These are phyloP conservation scores for Perkinsus olseni DNA, from an alignment of 169 alveolate species.

Conservation along the genomic window DNA sequence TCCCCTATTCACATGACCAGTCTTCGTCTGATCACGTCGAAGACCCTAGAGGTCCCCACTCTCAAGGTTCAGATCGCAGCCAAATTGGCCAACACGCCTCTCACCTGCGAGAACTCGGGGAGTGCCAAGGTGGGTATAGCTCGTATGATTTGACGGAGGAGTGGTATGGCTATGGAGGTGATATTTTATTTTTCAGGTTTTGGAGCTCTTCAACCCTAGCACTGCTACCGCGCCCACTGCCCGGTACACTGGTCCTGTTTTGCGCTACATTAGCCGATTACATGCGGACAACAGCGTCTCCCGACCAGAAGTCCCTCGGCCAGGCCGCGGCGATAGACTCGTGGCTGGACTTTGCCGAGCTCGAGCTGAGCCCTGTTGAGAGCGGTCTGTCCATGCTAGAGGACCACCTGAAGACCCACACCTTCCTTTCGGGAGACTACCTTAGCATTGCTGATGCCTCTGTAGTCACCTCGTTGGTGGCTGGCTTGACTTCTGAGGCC, in stretches of 20 bases:
- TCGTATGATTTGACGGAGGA: not conserved
- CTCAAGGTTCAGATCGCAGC: not conserved
- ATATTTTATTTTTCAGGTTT: not conserved
- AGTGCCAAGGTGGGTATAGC: not conserved
- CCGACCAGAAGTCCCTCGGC: not conserved
- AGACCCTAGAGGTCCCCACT: not conserved
- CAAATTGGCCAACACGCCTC: not conserved
- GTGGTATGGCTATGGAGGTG: not conserved
- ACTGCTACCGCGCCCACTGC: not conserved
- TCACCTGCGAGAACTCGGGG: not conserved
- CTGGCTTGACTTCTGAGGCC: not conserved
- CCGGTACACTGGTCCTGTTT: not conserved
- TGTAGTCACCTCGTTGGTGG: not conserved
- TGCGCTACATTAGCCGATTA: not conserved
- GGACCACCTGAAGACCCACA: not conserved
- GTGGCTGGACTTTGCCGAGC: not conserved
- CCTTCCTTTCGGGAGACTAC: not conserved
- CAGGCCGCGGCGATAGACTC: not conserved
- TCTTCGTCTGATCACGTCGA: not conserved
- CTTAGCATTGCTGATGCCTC: not conserved
- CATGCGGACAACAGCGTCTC: slow-evolving; percentile 1
- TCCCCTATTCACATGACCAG: not conserved
- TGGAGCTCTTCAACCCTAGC: not conserved
- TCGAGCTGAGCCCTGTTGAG: not conserved
- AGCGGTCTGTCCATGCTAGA: not conserved